These are phyloP conservation scores for Melampsora americana DNA, from an alignment of 1,284 basidiomycete genomes.

Conservation along the genomic window DNA sequence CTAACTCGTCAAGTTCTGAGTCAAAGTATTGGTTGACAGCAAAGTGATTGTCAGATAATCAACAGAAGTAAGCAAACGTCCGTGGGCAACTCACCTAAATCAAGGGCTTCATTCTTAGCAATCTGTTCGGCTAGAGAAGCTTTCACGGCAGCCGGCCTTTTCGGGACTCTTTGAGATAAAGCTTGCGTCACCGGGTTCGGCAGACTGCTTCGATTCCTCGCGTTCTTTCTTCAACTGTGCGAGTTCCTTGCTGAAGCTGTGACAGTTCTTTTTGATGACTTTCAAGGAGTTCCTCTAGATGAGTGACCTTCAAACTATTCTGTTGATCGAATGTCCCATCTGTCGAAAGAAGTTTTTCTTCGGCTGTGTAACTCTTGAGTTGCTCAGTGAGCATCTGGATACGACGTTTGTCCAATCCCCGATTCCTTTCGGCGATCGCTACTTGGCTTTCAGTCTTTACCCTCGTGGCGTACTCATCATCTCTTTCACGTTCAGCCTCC, in stretches of 20 bases:
- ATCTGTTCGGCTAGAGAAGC: conserved; percentile 41
- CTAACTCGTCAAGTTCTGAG: conserved; percentile 39
- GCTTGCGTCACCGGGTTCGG: conserved; percentile 5
- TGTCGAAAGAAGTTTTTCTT: conserved; percentile 32
- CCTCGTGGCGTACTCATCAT: conserved; percentile 24
- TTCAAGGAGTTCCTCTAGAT: conserved; percentile 32
- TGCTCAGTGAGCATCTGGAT: conserved; percentile 42
- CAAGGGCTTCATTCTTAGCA: conserved; percentile 35
- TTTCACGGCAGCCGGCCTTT: conserved; percentile 23
- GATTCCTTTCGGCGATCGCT: conserved; percentile 19
- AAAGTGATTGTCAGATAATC: not conserved
- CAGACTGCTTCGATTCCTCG: not conserved
- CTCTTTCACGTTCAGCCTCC: conserved; percentile 27
- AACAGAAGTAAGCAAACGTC: not conserved
- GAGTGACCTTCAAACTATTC: conserved; percentile 12
- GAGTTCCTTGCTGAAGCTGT: conserved; percentile 21
- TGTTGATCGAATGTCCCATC: conserved; percentile 24
- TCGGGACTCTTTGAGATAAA: conserved; percentile 10
- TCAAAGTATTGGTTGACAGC: not conserved
- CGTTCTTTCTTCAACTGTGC: conserved; percentile 24
- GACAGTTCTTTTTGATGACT: conserved; percentile 33
- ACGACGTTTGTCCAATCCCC: conserved; percentile 26
- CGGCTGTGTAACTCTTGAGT: conserved; percentile 41
- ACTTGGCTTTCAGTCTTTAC: conserved; percentile 26
- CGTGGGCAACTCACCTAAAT: conserved; percentile 16